Conservation (phyloP, 257 asterid genomes). For the Solanum peruvianum region DNA sequence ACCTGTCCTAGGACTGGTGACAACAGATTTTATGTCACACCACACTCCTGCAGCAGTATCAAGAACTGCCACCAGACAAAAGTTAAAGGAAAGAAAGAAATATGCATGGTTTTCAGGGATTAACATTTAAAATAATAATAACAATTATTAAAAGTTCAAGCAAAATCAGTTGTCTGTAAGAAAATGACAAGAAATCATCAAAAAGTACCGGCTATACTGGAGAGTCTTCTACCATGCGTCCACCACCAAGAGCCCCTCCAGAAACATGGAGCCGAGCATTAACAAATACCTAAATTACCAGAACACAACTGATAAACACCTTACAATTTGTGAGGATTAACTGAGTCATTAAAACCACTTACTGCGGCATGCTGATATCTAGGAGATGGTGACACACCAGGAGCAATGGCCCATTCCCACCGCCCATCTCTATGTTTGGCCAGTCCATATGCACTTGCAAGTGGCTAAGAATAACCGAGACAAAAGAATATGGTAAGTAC, state of each 20-base stretch:
- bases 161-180: neutral
- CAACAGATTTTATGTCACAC: constrained; percentile 97
- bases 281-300: constrained; percentile 67
- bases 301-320: neutral
- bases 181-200: neutral
- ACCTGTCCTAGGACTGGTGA: constrained; percentile 95
- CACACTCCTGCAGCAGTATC: constrained; percentile 99
- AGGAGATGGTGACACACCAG: constrained; percentile 98
- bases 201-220: constrained; percentile 83
- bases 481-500: neutral
- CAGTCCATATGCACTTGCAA: constrained; percentile 96
- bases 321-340: neutral
- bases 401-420: constrained; percentile 99
- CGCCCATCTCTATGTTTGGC: constrained; percentile 99
- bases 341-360: constrained; percentile 12
- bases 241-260: constrained; percentile 99
- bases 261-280: constrained; percentile 98
- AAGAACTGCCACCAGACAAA: constrained; percentile 38
- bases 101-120: neutral
- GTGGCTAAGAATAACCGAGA: constrained; percentile 42
- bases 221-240: constrained; percentile 99
- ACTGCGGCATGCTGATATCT: constrained; percentile 99
- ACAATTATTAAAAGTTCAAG: neutral
- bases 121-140: neutral
- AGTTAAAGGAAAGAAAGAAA: neutral